Percentiles rank a stretch among this genome's conserved stretches.
Evolutionary conservation across 495 filamentous ascomycete species (phyloP).

Genomic region (Terfezia boudieri): DNA sequence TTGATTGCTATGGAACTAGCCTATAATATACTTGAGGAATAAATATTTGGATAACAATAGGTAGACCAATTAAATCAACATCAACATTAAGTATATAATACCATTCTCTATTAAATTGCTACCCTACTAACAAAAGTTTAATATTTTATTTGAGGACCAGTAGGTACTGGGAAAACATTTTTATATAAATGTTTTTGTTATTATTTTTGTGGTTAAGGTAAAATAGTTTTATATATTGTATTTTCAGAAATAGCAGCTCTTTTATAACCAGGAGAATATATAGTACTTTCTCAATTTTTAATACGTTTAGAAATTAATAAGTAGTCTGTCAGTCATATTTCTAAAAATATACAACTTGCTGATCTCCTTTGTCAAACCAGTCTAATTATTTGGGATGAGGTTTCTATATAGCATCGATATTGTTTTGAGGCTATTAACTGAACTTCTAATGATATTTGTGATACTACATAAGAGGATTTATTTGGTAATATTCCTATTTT

Average conservation of each 20-base stretch:
- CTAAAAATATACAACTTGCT: too few relatives aligned
- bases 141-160: constrained; percentile 6
- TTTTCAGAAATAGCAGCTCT: constrained; percentile 4
- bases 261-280: too few relatives aligned
- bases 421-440: too few relatives aligned
- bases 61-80: not conserved
- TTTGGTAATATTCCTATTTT: too few relatives aligned
- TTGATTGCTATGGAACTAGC: not conserved
- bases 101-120: not conserved
- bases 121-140: not conserved
- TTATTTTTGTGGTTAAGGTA: constrained; percentile 3
- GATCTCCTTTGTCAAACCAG: too few relatives aligned
- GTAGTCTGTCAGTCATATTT: too few relatives aligned
- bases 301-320: too few relatives aligned
- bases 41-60: not conserved
- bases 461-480: too few relatives aligned
- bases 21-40: not conserved
- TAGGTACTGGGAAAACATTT: constrained; percentile 7
- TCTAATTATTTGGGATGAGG: too few relatives aligned
- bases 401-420: too few relatives aligned
- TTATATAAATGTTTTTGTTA: constrained; percentile 6
- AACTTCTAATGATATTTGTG: too few relatives aligned
- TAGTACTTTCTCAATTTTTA: too few relatives aligned
- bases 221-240: constrained; percentile 8
- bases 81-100: not conserved